Evolutionary conservation across 345 rosid genomes (phyloP), one percentile per base, ranked within the genome.

Genomic region (Cardiospermum halicacabum): DNA sequence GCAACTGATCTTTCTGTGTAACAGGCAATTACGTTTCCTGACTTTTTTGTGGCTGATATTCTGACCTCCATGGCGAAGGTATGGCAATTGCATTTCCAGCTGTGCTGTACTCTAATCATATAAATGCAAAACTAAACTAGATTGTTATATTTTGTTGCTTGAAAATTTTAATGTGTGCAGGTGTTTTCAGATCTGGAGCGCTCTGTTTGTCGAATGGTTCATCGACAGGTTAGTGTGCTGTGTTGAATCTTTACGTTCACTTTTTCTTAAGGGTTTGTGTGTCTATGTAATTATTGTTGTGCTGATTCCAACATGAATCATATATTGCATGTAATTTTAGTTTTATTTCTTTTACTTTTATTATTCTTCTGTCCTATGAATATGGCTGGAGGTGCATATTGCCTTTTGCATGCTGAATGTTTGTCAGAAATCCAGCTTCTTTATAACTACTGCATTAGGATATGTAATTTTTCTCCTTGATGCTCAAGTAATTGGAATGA

Each of bases 1-100:
- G 27, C 24, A 18, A 53, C 12, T 36, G 37, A 34, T 36, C 48
- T 74, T 64, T 68, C 47, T 71, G 37, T 70, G 42, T 58, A 42
- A 61, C 96, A 94, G 99, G 85, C 96, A 74, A 91, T 94, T 68
- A 67, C 97, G 56, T 94, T 94, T 81, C 80, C 92, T 24, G 97
- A 94, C 88, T 94, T 91, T 81, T 94, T 94, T 64, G 70, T 94
- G 87, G 97, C 97, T 22, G 99, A 91, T 79, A 91, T 94, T 53
- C 72, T 91, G 65, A 94, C 99, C 42, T 94, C 97, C 27, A 91
- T 91, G 97, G 85, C 96, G 59, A 94, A 94, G 99, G 99, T 94
- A 80, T 65, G 81, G n/a, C n/a, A n/a, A n/a, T n/a, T n/a, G n/a
- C n/a, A n/a, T n/a, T n/a, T n/a, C n/a, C n/a, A n/a, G n/a, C n/a